A percentile compares a stretch with the other conserved stretches of the same genome.
phyloP scores from a whole-genome alignment of 495 filamentous ascomycete genomes.

The Tuber aestivum region DNA sequence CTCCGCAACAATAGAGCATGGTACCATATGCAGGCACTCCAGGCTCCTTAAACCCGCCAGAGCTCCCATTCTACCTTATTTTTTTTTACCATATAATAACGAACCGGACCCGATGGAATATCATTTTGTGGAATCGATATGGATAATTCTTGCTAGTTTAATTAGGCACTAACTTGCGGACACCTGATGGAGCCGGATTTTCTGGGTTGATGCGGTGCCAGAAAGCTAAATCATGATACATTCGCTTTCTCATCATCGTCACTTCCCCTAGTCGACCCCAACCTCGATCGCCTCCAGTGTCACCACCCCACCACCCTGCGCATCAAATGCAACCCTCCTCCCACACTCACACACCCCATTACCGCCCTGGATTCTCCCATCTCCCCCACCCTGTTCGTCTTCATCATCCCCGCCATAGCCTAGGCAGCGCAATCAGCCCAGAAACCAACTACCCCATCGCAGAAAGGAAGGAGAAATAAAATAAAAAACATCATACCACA shows the following conservation, averaged over 20 bases:
- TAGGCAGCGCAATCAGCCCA: constrained; percentile 37
- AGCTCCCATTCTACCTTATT: too few species aligned
- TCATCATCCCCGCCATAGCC: constrained; percentile 22
- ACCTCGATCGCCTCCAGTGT: neutral
- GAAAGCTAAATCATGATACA: neutral
- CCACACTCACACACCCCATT: constrained; percentile 29
- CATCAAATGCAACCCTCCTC: neutral
- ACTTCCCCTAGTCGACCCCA: neutral
- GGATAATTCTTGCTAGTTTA: neutral
- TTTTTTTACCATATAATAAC: neutral
- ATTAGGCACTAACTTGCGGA: neutral
- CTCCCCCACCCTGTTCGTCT: constrained; percentile 16
- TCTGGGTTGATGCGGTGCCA: neutral
- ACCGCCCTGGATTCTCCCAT: neutral
- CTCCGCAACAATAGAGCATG: neutral
- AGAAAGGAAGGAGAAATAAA: neutral
- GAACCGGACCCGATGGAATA: neutral
- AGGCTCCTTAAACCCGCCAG: neutral
- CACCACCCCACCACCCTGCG: neutral
- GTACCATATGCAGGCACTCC: neutral
- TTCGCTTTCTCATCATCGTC: neutral
- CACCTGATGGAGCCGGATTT: neutral
- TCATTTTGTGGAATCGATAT: neutral
- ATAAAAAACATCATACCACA: neutral
- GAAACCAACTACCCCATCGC: constrained; percentile 12